Evolutionary conservation across 2,329 filamentous ascomycete species (phyloP).

Genomic region (Claviceps lovelessii): DNA sequence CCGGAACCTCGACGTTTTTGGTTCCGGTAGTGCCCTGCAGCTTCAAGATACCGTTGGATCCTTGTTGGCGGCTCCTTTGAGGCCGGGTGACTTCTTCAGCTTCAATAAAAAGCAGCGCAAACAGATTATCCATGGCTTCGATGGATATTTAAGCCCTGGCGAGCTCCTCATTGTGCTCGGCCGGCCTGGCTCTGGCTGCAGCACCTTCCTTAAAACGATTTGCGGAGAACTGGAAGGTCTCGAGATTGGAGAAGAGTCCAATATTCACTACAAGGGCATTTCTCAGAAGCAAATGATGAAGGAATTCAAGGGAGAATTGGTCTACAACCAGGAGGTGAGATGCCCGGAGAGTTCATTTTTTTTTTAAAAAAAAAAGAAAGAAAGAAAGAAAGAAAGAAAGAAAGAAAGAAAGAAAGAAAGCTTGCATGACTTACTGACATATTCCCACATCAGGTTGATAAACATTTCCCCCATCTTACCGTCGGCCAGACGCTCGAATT

Average conservation of each 20-base stretch:
- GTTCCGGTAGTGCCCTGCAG: constrained; percentile 51
- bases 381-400: too few relatives aligned
- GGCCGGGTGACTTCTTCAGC: constrained; percentile 40
- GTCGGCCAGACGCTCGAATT: constrained; percentile 63
- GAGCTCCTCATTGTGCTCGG: constrained; percentile 58
- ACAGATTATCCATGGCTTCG: constrained; percentile 48
- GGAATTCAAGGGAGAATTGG: constrained; percentile 49
- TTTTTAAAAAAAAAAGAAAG: not conserved
- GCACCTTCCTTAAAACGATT: constrained; percentile 48
- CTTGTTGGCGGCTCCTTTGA: constrained; percentile 41
- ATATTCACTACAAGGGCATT: constrained; percentile 51
- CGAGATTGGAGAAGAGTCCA: constrained; percentile 32
- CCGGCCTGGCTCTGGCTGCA: constrained; percentile 50
- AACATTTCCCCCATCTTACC: constrained; percentile 65
- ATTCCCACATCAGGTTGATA: constrained; percentile 34
- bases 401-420: too few relatives aligned
- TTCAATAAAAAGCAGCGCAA: constrained; percentile 31
- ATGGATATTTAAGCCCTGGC: constrained; percentile 48
- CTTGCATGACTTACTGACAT: not conserved
- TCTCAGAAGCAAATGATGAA: constrained; percentile 36
- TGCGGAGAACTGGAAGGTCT: constrained; percentile 46
- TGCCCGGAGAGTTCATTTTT: not conserved
- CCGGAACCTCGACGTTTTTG: constrained; percentile 50
- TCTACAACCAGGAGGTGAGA: constrained; percentile 59
- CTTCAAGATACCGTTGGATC: constrained; percentile 54